A percentile compares a stretch with the other conserved stretches of the same genome.
phyloP scores from a whole-genome alignment of 2,329 filamentous ascomycete genomes.

The Microdochium trichocladiopsis region DNA sequence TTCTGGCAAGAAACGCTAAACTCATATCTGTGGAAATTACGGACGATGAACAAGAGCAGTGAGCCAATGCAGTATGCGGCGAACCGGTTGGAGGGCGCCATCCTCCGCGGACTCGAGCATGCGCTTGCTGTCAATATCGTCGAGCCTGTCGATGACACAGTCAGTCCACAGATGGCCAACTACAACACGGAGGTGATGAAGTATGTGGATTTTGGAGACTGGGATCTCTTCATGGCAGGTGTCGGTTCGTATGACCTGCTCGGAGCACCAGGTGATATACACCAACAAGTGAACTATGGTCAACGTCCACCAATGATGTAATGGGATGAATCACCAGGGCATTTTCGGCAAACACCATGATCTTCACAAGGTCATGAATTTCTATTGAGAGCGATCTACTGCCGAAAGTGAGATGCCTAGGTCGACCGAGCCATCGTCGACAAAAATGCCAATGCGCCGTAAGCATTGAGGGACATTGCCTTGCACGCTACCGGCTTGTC shows the following conservation, averaged over 20 bases:
- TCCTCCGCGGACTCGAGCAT: slow-evolving; percentile 27
- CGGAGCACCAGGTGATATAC: not conserved
- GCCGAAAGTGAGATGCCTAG: no score
- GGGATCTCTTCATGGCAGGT: slow-evolving; percentile 15
- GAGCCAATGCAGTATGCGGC: slow-evolving; percentile 28
- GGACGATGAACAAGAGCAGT: slow-evolving; percentile 27
- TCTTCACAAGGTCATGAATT: no score
- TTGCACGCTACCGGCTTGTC: no score
- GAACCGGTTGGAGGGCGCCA: slow-evolving; percentile 27
- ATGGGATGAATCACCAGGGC: no score
- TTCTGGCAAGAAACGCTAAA: slow-evolving; percentile 26
- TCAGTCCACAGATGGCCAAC: slow-evolving; percentile 18
- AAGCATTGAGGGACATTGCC: no score
- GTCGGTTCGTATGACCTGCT: not conserved
- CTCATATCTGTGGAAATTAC: slow-evolving; percentile 24
- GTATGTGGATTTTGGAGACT: slow-evolving; percentile 25
- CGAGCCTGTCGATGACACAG: slow-evolving; percentile 20
- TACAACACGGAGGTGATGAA: slow-evolving; percentile 18
- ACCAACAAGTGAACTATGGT: not conserved
- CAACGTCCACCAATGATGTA: not conserved
- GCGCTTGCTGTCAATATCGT: slow-evolving; percentile 25
- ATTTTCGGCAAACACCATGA: no score
- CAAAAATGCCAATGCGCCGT: no score
- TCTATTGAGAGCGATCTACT: not conserved
- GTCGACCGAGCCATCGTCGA: no score